phyloP scores from a whole-genome alignment of 1,139 yeast species.

The Yamadazyma diddensiae region DNA sequence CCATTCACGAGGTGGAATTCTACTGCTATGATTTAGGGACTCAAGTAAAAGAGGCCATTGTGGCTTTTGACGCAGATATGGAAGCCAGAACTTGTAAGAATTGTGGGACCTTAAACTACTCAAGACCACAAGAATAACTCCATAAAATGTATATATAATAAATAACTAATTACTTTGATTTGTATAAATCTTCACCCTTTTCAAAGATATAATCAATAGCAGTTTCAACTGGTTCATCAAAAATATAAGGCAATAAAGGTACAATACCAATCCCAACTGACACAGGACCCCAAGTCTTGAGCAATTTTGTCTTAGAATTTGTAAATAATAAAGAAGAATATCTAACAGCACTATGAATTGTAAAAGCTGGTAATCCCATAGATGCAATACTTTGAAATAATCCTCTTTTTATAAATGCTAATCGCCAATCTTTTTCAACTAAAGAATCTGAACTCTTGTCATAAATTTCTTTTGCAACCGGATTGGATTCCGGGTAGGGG shows the following conservation, averaged over 20 bases:
- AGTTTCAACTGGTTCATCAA: constrained; percentile 80
- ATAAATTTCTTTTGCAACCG: constrained; percentile 36
- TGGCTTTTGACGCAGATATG: constrained; percentile 61
- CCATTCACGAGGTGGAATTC: constrained; percentile 68
- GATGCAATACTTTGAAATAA: constrained; percentile 78
- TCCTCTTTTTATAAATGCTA: constrained; percentile 66
- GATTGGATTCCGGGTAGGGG: constrained; percentile 42
- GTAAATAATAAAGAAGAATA: constrained; percentile 61
- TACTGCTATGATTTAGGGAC: constrained; percentile 83
- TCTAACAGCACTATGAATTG: constrained; percentile 76
- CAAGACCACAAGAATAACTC: constrained; percentile 24
- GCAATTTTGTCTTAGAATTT: constrained; percentile 32
- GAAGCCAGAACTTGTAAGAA: constrained; percentile 67
- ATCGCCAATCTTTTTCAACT: constrained; percentile 60
- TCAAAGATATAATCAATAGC: constrained; percentile 65
- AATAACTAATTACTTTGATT: constrained; percentile 8
- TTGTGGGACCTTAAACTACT: constrained; percentile 71
- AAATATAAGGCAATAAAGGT: constrained; percentile 73
- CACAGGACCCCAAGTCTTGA: constrained; percentile 73
- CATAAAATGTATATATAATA: background rate
- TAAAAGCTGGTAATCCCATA: constrained; percentile 85
- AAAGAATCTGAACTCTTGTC: constrained; percentile 21
- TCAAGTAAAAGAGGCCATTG: constrained; percentile 82
- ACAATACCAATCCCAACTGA: constrained; percentile 73
- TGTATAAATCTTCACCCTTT: constrained; percentile 45